These are phyloP conservation scores for Trypanosoma rangeli DNA, from an alignment of 208 protist species.

Conservation along the genomic window DNA sequence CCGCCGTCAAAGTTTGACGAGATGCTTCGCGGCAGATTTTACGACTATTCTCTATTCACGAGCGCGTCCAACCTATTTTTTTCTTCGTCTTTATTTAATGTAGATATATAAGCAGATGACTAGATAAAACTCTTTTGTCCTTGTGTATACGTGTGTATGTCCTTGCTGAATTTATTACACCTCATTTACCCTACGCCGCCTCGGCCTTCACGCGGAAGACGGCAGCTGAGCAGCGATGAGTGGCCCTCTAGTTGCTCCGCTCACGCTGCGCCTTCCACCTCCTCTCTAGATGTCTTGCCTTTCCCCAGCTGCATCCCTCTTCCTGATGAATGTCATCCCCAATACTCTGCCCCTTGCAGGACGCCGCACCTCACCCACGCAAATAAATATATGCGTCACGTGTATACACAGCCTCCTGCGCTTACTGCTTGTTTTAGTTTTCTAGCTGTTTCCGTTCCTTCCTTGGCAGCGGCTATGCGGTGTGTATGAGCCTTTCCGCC, in stretches of 20 bases:
- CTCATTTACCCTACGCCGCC: not conserved
- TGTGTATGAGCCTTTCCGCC: conserved; percentile 44
- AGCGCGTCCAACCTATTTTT: not conserved
- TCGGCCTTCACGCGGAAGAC: not conserved
- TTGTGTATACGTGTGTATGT: not conserved
- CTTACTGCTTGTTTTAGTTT: conserved; percentile 2
- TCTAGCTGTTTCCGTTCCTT: not conserved
- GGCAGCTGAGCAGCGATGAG: no score
- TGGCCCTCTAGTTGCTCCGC: not conserved
- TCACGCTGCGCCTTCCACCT: not conserved
- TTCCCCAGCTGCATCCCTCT: not conserved
- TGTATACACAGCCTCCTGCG: not conserved
- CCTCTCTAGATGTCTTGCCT: not conserved
- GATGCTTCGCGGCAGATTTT: not conserved
- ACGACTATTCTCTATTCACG: not conserved
- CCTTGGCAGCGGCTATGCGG: not conserved
- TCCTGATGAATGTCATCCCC: not conserved
- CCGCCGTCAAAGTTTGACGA: not conserved
- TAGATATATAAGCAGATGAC: not conserved
- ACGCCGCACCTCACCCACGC: not conserved
- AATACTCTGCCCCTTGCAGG: not conserved
- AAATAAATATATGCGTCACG: no score
- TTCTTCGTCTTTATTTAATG: not conserved
- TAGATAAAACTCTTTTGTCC: not conserved
- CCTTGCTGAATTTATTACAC: not conserved